A percentile compares a stretch with the other conserved stretches of the same genome.
Evolutionary conservation across 495 filamentous ascomycete species (phyloP).

Genomic region (Penicillium tannophilum): DNA sequence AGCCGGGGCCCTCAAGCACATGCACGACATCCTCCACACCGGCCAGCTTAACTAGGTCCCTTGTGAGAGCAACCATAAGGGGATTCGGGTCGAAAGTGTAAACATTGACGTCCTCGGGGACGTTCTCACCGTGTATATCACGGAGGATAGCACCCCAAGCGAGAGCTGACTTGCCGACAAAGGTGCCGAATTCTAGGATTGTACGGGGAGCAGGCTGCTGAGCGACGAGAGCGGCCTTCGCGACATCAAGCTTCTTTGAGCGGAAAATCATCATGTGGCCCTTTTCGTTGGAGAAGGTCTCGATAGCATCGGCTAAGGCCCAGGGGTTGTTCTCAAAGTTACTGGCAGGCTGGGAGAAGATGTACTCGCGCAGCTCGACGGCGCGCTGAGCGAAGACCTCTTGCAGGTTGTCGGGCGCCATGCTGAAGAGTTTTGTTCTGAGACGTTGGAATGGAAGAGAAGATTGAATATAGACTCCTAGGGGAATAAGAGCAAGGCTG

Average conservation of each 20-base stretch:
- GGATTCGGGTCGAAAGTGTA: conserved; percentile 38
- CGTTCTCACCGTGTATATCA: conserved; percentile 23
- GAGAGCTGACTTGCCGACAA: conserved; percentile 35
- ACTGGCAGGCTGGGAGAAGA: conserved; percentile 23
- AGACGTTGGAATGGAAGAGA: neutral
- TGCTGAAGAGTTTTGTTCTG: conserved; percentile 4
- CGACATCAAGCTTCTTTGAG: conserved; percentile 19
- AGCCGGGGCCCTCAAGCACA: conserved; percentile 32
- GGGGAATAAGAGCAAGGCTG: conserved; percentile 6
- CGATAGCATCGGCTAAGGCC: conserved; percentile 26
- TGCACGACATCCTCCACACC: conserved; percentile 31
- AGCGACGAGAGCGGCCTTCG: conserved; percentile 13
- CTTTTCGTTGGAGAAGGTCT: conserved; percentile 21
- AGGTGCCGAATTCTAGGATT: conserved; percentile 38
- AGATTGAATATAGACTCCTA: conserved; percentile 8
- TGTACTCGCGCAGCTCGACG: conserved; percentile 23
- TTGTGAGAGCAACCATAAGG: conserved; percentile 24
- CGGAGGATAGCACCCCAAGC: conserved; percentile 34
- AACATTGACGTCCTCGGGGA: conserved; percentile 21
- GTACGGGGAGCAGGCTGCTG: conserved; percentile 26
- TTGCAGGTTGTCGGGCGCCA: conserved; percentile 3
- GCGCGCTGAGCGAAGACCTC: conserved; percentile 16
- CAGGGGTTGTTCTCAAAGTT: conserved; percentile 27
- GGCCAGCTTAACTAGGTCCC: conserved; percentile 29
- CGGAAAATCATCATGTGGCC: conserved; percentile 33